phyloP scores from a whole-genome alignment of 176 grass and related monocot genomes.

The Musa schizocarpa region DNA sequence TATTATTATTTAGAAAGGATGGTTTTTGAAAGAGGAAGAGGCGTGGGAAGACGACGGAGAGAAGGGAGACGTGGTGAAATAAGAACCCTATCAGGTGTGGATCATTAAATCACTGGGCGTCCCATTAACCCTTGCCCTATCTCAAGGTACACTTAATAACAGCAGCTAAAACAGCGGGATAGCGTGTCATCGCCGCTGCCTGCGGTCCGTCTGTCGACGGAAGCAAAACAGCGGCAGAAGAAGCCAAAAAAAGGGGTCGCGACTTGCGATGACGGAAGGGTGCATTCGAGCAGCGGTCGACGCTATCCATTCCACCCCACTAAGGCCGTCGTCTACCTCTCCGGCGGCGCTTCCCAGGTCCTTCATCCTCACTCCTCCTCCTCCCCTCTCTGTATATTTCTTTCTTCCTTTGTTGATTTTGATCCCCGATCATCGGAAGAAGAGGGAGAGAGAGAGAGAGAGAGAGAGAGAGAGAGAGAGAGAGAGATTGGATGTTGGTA shows the following conservation, averaged over 20 bases:
- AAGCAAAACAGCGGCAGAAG: background rate
- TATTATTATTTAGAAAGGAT: too few relatives aligned
- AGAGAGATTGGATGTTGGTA: background rate
- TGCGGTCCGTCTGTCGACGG: background rate
- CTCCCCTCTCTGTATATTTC: background rate
- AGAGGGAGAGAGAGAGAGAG: background rate
- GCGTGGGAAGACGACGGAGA: too few relatives aligned
- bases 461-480: background rate
- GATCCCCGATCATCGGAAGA: constrained; percentile 3
- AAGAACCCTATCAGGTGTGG: too few relatives aligned
- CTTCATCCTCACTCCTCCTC: background rate
- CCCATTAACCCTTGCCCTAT: too few relatives aligned
- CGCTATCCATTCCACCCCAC: constrained; percentile 58
- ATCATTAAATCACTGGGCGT: too few relatives aligned
- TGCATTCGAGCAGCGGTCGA: constrained; percentile 60
- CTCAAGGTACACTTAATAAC: too few relatives aligned
- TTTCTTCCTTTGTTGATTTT: constrained; percentile 3
- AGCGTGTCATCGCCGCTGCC: background rate
- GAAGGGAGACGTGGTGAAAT: too few relatives aligned
- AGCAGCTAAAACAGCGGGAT: too few relatives aligned
- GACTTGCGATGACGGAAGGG: constrained; percentile 42
- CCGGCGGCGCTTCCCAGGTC: constrained; percentile 92
- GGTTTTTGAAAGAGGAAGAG: too few relatives aligned
- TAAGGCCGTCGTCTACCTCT: constrained; percentile 77
- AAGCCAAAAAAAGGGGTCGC: background rate